Conservation (phyloP, 371 early-diverging fungal genomes). For the Cokeromyces recurvatus region DNA sequence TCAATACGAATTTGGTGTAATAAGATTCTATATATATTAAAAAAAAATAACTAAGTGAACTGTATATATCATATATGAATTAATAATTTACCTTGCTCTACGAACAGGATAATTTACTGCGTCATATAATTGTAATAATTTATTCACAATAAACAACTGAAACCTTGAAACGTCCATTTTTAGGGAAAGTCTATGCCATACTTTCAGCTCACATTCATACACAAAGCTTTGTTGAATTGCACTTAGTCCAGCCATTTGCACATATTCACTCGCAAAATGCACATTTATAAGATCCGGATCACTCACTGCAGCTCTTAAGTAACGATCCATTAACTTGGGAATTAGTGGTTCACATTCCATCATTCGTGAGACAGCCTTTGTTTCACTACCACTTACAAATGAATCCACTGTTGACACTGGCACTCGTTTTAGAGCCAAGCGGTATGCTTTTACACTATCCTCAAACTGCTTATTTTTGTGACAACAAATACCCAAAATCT, state of each 20-base stretch:
- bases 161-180: constrained; percentile 18
- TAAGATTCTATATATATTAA: too few species aligned
- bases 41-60: too few species aligned
- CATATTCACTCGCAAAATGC: constrained; percentile 20
- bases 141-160: constrained; percentile 21
- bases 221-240: constrained; percentile 19
- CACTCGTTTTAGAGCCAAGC: constrained; percentile 24
- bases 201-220: constrained; percentile 37
- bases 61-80: too few species aligned
- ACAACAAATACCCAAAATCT: constrained; percentile 31
- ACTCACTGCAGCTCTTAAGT: constrained; percentile 24
- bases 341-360: constrained; percentile 22
- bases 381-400: constrained; percentile 22
- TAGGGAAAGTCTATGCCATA: constrained; percentile 20
- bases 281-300: constrained; percentile 18
- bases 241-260: constrained; percentile 13
- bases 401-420: constrained; percentile 21
- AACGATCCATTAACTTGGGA: constrained; percentile 40
- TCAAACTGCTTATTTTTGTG: constrained; percentile 25
- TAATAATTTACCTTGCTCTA: constrained; percentile 34
- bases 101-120: constrained; percentile 27
- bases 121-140: constrained; percentile 24
- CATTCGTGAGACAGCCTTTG: constrained; percentile 15
- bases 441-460: constrained; percentile 27
- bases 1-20: constrained; percentile 21